Base-by-base conservation (phyloP, 2,329 filamentous ascomycete genomes). In the Mariannaea elegans region DNA sequence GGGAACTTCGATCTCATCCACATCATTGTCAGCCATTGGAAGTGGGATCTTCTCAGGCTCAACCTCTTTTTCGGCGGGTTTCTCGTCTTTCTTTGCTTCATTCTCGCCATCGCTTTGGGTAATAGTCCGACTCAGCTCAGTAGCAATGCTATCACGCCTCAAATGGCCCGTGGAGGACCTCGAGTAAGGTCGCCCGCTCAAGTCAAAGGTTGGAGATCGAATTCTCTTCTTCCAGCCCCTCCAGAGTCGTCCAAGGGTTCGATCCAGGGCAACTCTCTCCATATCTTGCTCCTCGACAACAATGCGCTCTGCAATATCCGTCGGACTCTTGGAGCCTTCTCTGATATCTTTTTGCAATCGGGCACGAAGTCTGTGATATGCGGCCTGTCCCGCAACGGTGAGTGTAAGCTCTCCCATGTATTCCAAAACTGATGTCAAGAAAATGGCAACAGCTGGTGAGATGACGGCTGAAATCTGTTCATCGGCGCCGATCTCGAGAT, bases 381-480 rank as follows among this genome's bases (percentile, higher is more conserved):
- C 90, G 24, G 92, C 93, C 72, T 97, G 91, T 13, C 92, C 92
- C 14, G 93, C 92, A 36, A 96, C 86, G n/a, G 94, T 86, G 62
- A 99, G 81, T 7, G 93, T 91, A 73, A 97, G 91, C 77, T 99
- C 95, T 29, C 92, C 94, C 76, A 99, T 88, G 72, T 93, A 95
- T 76, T 99, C 95, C 39, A 99, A 82, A 61, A 99, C 92, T 0
- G 94, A 96, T 1, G 95, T 97, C 45, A 99, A 80, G 77, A 98
- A 99, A 65, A 99, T 98, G 59, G 95, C 94, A 13, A 96, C 92
- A 0, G 94, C 91, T 27, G 95, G 94, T 0, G 93, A 96, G 18
- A 98, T 90, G 46, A 88, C 84, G 57, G 89, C 90, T 48, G 87
- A 86, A 32, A 85, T 77, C 32, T 84, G 80, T 59, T 89, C 87